Percentiles rank a stretch among this genome's conserved stretches.
Evolutionary conservation across 2,329 filamentous ascomycete genomes (phyloP).

Genomic region (Chrysoporthe puriensis): DNA sequence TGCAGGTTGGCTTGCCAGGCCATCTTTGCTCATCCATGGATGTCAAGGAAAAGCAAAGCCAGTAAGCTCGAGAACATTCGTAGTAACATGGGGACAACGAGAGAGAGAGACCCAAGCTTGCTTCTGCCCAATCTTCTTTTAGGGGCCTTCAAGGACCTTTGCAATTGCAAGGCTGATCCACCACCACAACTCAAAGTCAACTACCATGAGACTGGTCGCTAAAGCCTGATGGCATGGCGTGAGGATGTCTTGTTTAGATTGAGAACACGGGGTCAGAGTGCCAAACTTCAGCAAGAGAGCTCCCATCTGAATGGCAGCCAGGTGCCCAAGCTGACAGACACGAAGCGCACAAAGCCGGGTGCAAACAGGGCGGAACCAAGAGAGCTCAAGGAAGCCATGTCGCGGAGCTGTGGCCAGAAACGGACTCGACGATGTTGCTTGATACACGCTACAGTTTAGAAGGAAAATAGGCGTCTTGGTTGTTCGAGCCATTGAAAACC

Average conservation of each 20-base stretch:
- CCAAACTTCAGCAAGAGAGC: not conserved
- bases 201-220: not conserved
- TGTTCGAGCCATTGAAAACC: not conserved
- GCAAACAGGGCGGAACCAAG: not conserved
- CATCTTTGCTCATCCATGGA: not conserved
- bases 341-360: not conserved
- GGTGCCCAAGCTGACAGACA: not conserved
- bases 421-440: not conserved
- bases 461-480: not conserved
- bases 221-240: not conserved
- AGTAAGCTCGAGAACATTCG: too few relatives aligned
- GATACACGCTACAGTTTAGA: not conserved
- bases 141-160: not conserved
- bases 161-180: not conserved
- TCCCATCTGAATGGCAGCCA: not conserved
- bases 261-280: not conserved
- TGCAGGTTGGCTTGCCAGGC: not conserved
- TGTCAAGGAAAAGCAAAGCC: not conserved
- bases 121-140: not conserved
- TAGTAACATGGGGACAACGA: too few relatives aligned
- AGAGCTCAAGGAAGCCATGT: not conserved
- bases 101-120: not conserved
- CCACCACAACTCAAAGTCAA: not conserved
- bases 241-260: not conserved
- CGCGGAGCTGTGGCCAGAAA: not conserved